Evolutionary conservation across 345 rosid genomes (phyloP), one percentile per base, ranked within the genome.

Genomic region (Gossypium arboreum): DNA sequence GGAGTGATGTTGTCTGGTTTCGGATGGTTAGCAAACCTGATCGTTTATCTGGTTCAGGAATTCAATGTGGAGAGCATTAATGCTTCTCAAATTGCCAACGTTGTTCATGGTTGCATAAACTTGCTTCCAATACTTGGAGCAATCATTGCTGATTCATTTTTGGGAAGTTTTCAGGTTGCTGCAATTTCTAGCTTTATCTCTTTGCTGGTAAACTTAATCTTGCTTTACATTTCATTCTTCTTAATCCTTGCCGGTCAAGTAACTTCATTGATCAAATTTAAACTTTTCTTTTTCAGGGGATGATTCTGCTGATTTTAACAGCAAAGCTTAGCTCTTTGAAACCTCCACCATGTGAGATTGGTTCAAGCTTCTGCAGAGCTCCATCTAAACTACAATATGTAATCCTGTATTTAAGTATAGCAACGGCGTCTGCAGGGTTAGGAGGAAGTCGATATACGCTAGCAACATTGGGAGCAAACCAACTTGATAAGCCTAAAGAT

Each of bases 41-140:
- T 78, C 52, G 83, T 84, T 45, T 84, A 65, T 72, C 73, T 84
- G 69, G 82, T 84, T 13, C n/a, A 81, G 55, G 74, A 78, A 20
- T 74, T 78, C 81, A 74, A 78, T 9, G 68, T 78, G 34, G 65
- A 74, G 39, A 78, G 70, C 71, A 69, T 78, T 39, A 45, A 41
- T 39, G 77, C 81, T 2, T 11, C 78, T 50, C 81, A 78, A 51
- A 74, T 74, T 51, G 68, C 62, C 3, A 78, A 74, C 13, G 75
- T 68, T 13, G 57, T 74, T 12, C 63, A 59, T 43, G 81, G 74
- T 52, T 68, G 58, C 24, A 61, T 16, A 5, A 51, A 63, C 56
- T 47, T 81, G 48, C 12, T 81, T 22, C 81, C 84, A 4, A 48
- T 77, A 50, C 27, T 72, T 27, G 84, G 73, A 70, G 78, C 84